Base-by-base conservation (phyloP, 192 early-diverging fungal genomes). In the Gorgonomyces haynaldii region DNA sequence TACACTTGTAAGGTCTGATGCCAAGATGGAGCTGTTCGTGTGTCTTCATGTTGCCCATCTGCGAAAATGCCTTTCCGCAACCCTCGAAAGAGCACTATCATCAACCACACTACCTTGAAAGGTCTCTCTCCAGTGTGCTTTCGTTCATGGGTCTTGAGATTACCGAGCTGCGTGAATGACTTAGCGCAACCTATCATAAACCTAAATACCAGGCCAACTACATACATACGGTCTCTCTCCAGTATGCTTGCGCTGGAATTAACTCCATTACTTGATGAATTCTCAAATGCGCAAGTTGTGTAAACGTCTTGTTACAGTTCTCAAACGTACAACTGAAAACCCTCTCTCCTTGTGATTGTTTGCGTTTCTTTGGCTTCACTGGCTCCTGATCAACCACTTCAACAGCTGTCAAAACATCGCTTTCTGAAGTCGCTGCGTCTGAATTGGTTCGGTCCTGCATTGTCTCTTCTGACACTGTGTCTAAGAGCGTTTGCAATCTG, bases 31-130 rank as follows among this genome's bases (percentile, higher is more conserved):
- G 81, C 43, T 77, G 74, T 65, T 87, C 81, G 38, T 91, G 88
- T 3, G 86, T 87, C 52, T 79, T 77, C 64, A 86, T 65, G 56
- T 89, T 87, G 3, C 83, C 83, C 50, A 80, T 74, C 71, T 87
- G 86, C 22, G 77, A 75, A 45, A 89, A 89, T 24, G 76, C 58
- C 66, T 89, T 89, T 52, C 69, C 80, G 45, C 86, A 89, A 5
- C 79, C 83, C 0, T 65, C 60, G 49, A 66, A 57, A 13, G 58
- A 58, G 42, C 85, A 90, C 37, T 58, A 28, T 20, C 4, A 52
- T 2, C 13, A 19, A 53, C 12, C 1, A 21, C 42, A 40, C 1
- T 38, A 64, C 62, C 56, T 72, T 72, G 65, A 66, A 74, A 5
- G 72, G 72, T 31, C 61, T 56, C 25, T 67, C 67, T 8, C 72